Evolutionary conservation across 2,329 filamentous ascomycete genomes (phyloP).

Genomic region (Pseudomassariella vexata): DNA sequence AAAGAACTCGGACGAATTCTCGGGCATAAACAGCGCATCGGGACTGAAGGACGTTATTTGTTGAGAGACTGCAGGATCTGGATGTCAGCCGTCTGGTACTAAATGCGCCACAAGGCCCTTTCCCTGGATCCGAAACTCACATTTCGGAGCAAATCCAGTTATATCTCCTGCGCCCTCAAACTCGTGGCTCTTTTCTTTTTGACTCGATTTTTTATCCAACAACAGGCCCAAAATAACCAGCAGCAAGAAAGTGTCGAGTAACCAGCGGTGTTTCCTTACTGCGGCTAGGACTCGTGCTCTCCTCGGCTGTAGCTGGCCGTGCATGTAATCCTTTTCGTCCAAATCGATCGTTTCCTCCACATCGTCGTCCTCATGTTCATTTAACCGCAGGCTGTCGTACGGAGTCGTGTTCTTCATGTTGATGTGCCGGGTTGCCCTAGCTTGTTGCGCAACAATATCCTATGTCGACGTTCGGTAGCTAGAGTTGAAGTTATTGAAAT

Average conservation of each 20-base stretch:
- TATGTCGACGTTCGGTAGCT: neutral
- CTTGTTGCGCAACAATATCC: too few species aligned
- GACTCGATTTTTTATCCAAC: conserved; percentile 23
- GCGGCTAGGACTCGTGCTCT: conserved; percentile 10
- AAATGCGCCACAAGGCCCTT: neutral
- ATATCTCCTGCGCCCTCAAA: conserved; percentile 31
- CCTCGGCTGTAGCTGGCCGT: conserved; percentile 7
- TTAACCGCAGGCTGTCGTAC: conserved; percentile 12
- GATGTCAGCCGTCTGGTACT: neutral
- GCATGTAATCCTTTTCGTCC: conserved; percentile 22
- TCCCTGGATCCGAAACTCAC: conserved; percentile 15
- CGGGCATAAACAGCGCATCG: conserved; percentile 29
- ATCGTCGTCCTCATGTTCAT: conserved; percentile 20
- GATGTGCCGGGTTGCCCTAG: too few species aligned
- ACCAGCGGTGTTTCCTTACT: conserved; percentile 18
- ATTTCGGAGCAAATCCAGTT: conserved; percentile 32
- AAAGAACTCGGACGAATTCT: conserved; percentile 33
- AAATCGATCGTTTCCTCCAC: conserved; percentile 20
- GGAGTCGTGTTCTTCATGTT: neutral
- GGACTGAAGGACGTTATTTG: conserved; percentile 32
- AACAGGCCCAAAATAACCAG: conserved; percentile 28
- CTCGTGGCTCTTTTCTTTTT: conserved; percentile 11
- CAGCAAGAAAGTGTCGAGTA: conserved; percentile 28
- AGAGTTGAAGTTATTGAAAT: conserved; percentile 1
- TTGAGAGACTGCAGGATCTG: conserved; percentile 29